Conservation (phyloP, 352 stramenopile genomes). For the Phytophthora foliorum region DNA sequence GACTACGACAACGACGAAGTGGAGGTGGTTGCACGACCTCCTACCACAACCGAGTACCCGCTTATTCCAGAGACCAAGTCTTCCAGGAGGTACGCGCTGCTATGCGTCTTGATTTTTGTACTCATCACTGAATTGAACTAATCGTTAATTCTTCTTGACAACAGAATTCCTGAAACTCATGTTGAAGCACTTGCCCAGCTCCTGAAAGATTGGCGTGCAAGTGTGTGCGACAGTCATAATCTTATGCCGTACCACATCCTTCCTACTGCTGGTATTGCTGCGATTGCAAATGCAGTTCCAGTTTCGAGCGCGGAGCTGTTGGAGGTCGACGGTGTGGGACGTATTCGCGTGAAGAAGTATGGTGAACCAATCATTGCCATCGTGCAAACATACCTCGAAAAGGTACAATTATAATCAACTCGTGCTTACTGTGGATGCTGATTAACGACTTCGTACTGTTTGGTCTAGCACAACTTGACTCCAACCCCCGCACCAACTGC, state of each 20-base stretch:
- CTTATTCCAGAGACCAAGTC: conserved; percentile 62
- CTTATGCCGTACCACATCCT: conserved; percentile 92
- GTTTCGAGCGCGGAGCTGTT: conserved; percentile 80
- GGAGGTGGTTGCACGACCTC: conserved; percentile 45
- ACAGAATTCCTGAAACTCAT: conserved; percentile 75
- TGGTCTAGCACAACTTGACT: conserved; percentile 69
- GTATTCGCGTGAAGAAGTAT: conserved; percentile 90
- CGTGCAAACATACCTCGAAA: conserved; percentile 80
- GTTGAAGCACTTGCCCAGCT: conserved; percentile 80
- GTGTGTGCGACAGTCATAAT: conserved; percentile 87
- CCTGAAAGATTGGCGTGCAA: conserved; percentile 89
- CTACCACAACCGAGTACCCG: conserved; percentile 50
- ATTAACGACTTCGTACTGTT: not conserved
- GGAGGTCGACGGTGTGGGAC: conserved; percentile 85
- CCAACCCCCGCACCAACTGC: conserved; percentile 41
- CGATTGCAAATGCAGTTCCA: conserved; percentile 84
- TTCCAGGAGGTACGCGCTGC: conserved; percentile 53
- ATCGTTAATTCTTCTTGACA: conserved; percentile 2
- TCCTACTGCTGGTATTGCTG: conserved; percentile 78
- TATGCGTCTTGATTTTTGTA: not conserved
- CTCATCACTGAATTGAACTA: not conserved
- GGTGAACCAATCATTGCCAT: conserved; percentile 87
- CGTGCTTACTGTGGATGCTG: not conserved
- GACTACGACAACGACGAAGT: conserved; percentile 72
- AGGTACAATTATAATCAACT: conserved; percentile 44